These are phyloP conservation scores for Pleurotus pulmonarius DNA, from an alignment of 768 basidiomycete genomes.

Conservation along the genomic window DNA sequence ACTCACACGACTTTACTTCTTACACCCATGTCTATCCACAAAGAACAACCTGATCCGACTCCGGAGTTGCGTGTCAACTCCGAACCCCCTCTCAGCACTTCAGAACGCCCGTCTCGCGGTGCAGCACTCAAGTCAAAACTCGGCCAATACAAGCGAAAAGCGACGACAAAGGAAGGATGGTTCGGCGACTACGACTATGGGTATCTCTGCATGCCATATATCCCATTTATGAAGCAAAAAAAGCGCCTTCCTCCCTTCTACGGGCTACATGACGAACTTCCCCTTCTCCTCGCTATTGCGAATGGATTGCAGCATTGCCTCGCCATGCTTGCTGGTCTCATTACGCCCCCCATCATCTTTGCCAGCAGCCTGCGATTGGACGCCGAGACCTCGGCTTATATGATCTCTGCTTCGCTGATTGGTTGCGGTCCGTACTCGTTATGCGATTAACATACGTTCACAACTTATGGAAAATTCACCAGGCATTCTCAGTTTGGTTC, in stretches of 20 bases:
- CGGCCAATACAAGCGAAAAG: background rate
- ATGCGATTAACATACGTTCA: background rate
- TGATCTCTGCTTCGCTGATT: conserved; percentile 80
- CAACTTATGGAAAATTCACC: background rate
- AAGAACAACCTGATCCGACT: conserved; percentile 2
- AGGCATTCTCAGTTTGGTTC: conserved; percentile 75
- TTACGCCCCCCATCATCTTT: conserved; percentile 83
- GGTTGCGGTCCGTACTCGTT: conserved; percentile 48
- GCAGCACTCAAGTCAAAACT: background rate
- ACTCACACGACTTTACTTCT: background rate
- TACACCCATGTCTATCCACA: background rate
- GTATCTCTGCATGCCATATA: conserved; percentile 65
- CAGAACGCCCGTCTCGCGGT: background rate
- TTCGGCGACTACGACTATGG: conserved; percentile 81
- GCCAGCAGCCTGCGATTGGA: conserved; percentile 61
- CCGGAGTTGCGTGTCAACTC: background rate
- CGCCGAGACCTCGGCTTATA: conserved; percentile 57
- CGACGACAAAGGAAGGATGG: conserved; percentile 60
- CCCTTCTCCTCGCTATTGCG: conserved; percentile 67
- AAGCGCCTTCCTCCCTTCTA: conserved; percentile 66
- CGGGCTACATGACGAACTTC: conserved; percentile 66
- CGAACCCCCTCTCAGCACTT: background rate
- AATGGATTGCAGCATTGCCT: conserved; percentile 75
- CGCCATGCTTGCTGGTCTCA: conserved; percentile 80
- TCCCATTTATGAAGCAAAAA: conserved; percentile 50